phyloP scores from a whole-genome alignment of 2,329 filamentous ascomycete genomes.

The Metarhizium anisopliae region DNA sequence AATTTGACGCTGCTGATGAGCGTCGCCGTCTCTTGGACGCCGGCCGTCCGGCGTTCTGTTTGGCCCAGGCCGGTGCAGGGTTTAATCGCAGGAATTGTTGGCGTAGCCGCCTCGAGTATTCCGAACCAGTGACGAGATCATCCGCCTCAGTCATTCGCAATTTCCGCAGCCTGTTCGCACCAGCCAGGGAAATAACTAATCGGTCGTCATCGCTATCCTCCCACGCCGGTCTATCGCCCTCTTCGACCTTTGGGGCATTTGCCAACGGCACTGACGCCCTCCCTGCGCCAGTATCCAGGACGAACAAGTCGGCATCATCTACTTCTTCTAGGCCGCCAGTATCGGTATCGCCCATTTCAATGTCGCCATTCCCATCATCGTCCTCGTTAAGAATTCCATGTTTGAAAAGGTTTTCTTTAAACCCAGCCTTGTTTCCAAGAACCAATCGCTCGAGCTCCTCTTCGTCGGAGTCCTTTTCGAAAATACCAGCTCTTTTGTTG shows the following conservation, averaged over 20 bases:
- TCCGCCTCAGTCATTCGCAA: conserved; percentile 72
- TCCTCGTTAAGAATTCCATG: conserved; percentile 12
- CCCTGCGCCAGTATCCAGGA: conserved; percentile 60
- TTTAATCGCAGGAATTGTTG: conserved; percentile 61
- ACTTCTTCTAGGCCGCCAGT: conserved; percentile 47
- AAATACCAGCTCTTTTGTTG: conserved; percentile 21
- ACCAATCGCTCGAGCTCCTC: conserved; percentile 81
- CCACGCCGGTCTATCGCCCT: conserved; percentile 57
- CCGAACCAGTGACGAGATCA: conserved; percentile 75
- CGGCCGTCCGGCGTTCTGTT: conserved; percentile 35
- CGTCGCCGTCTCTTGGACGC: conserved; percentile 41
- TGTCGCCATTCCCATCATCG: conserved; percentile 31
- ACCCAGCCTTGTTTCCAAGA: conserved; percentile 78
- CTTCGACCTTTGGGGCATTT: conserved; percentile 12
- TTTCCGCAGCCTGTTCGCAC: conserved; percentile 65
- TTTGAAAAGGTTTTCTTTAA: conserved; percentile 62
- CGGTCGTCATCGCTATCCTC: conserved; percentile 94
- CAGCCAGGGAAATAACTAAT: conserved; percentile 71
- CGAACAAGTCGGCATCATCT: conserved; percentile 77
- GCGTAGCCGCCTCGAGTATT: conserved; percentile 74
- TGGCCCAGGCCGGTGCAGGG: conserved; percentile 52
- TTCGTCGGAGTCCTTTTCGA: conserved; percentile 72
- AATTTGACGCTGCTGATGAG: conserved; percentile 43
- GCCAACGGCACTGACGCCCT: conserved; percentile 16
- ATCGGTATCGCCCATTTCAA: conserved; percentile 32